Base-by-base conservation (phyloP, 768 basidiomycete species). In the Mycena epipterygia region DNA sequence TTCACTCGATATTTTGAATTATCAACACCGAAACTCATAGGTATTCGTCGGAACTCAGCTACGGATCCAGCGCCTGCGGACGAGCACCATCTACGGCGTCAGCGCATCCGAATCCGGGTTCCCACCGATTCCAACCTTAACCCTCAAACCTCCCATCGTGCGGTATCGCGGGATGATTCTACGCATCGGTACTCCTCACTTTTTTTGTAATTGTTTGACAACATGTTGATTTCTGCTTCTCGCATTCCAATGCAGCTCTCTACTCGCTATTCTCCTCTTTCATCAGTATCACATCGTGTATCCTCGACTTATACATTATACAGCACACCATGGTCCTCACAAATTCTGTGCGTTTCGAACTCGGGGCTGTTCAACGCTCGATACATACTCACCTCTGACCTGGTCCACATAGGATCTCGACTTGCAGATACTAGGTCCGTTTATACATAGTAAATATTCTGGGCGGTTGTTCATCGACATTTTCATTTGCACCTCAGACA, bases 251-350 rank as follows among this genome's bases (percentile, higher is more conserved):
- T 21, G 12, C 29, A 58, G 56, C 25, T 2, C 12, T 58, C 17
- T 59, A 59, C 41, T 42, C 58, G 27, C 58, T 59, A 8, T 42
- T 59, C 14, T 44, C 58, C 27, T 44, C 41, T 42, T 59, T 59
- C n/a, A 29, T 59, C 19, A 59, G 53, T 21, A 19, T 35, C 30
- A 55, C 53, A 7, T 32, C 32, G 21, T 57, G 55, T 41, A 14
- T 39, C 23, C 23, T 57, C 17, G 55, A 57, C 17, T 35, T 55
- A 19, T 27, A 23, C 55, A 27, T 12, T 0, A 23, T 57, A 3
- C 2, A 3, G 23, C 55, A 57, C 25, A 2, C 37, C 35, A 14
- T 25, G 23, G n/a, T n/a, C n/a, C n/a, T n/a, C n/a, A n/a, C n/a
- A n/a, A n/a, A n/a, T n/a, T n/a, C n/a, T n/a, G n/a, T n/a, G n/a